Conservation (phyloP, 768 basidiomycete species). For the Tricholoma sp. region DNA sequence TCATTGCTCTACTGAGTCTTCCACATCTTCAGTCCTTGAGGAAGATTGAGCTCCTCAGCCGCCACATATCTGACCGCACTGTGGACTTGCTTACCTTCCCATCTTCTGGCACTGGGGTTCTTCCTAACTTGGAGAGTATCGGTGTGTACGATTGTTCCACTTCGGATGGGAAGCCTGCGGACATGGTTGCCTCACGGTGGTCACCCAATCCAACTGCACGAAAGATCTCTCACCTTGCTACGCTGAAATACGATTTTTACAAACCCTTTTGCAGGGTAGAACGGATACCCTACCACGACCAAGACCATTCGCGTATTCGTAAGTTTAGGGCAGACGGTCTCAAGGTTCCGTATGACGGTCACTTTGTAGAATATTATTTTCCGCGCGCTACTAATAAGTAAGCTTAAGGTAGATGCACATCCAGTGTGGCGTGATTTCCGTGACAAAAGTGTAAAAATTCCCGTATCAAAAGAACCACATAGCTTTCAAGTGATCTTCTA, state of each 20-base stretch:
- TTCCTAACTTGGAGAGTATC: neutral
- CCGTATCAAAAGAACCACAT: neutral
- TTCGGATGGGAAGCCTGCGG: neutral
- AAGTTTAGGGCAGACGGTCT: neutral
- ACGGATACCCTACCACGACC: neutral
- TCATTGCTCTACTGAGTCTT: neutral
- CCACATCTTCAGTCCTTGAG: neutral
- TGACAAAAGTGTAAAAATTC: slow-evolving; percentile 1
- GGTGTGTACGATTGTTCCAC: neutral
- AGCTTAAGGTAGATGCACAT: too few relatives aligned
- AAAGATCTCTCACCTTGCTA: neutral
- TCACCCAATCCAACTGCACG: neutral
- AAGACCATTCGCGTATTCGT: neutral
- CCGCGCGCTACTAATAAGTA: too few relatives aligned
- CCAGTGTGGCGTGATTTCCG: neutral
- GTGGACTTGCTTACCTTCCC: neutral
- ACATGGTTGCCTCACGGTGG: neutral
- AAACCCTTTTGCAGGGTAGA: neutral
- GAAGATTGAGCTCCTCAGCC: neutral
- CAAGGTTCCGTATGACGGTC: too few relatives aligned
- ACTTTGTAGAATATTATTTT: too few relatives aligned
- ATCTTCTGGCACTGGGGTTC: neutral
- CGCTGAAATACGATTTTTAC: neutral
- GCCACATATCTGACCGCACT: neutral
- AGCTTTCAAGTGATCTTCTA: neutral